Base-by-base conservation (phyloP, 306 rosid species). In the Ziziphus jujuba region DNA sequence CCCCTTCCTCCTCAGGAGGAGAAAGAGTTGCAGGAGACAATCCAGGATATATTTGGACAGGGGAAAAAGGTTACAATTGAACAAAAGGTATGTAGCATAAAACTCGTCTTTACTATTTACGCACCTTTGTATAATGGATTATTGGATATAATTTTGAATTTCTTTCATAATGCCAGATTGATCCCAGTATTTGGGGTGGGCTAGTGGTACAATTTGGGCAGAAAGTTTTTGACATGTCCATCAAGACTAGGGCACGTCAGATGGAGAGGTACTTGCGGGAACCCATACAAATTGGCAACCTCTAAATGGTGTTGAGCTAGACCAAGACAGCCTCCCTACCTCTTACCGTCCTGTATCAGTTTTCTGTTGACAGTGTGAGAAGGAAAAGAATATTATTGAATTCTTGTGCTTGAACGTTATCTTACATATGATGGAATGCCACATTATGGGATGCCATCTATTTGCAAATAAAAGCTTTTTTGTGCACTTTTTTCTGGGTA, bases 181-280 rank as follows among this genome's bases (percentile, higher is more conserved):
- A 95, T 82, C 79, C 92, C 72, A 87, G 90, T 58, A 88, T 90
- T 25, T 81, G 90, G 77, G 97, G 96, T 45, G 99, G 99, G 38
- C 62, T 90, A n/a, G 87, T 90, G 72, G 83, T 95, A 28, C 95
- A 90, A 58, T 95, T 90, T 58, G 78, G 61, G 65, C 82, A 66
- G 79, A 95, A 95, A 84, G 92, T 90, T 56, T 87, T 90, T 31
- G 99, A 95, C 80, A 87, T 90, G 95, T 95, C 97, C 45, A 87
- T 90, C 19, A 90, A 63, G 90, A 85, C 88, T 11, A 71, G 99
- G 81, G 96, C 96, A 47, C 87, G 57, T 20, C 95, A 95, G 78
- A 88, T 90, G 97, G 99, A 90, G 82, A 88, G 99, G 91, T 76
- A 82, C 77, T 88, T 93, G 81, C 84, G 89, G 58, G 90, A 90